phyloP scores from a whole-genome alignment of 805 yeast species.

The Helenozyma baotianmanensis region DNA sequence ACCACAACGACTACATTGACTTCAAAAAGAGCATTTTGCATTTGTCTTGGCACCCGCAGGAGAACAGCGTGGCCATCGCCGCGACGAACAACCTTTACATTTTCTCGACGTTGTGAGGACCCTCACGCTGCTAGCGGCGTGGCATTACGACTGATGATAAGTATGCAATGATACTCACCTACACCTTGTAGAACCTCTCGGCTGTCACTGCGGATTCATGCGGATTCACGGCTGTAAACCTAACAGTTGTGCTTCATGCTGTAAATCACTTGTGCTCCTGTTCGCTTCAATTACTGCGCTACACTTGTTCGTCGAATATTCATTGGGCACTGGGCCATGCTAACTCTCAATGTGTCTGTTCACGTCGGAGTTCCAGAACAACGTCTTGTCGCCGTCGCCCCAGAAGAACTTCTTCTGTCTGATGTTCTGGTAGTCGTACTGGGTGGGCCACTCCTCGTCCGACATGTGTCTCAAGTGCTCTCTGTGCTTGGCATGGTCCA shows the following conservation, averaged over 20 bases:
- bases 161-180: no score
- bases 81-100: conserved; percentile 93
- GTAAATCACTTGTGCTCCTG: no score
- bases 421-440: conserved; percentile 87
- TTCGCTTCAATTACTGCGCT: no score
- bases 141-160: no score
- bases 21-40: conserved; percentile 93
- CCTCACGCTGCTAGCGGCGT: no score
- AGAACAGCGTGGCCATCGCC: conserved; percentile 95
- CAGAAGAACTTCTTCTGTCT: conserved; percentile 89
- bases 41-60: conserved; percentile 97
- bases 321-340: not conserved
- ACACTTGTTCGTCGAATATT: no score
- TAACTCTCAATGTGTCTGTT: conserved; percentile 70
- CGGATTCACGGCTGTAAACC: no score
- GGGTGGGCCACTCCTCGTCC: conserved; percentile 91
- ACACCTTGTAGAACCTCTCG: no score
- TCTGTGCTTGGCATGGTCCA: conserved; percentile 88
- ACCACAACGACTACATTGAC: conserved; percentile 70
- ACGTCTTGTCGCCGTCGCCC: conserved; percentile 98
- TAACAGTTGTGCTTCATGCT: no score
- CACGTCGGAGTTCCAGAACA: conserved; percentile 91
- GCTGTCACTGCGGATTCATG: no score
- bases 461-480: conserved; percentile 65
- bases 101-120: conserved; percentile 61